Evolutionary conservation across 768 basidiomycete genomes (phyloP).

Genomic region (Macrolepiota albuminosa): DNA sequence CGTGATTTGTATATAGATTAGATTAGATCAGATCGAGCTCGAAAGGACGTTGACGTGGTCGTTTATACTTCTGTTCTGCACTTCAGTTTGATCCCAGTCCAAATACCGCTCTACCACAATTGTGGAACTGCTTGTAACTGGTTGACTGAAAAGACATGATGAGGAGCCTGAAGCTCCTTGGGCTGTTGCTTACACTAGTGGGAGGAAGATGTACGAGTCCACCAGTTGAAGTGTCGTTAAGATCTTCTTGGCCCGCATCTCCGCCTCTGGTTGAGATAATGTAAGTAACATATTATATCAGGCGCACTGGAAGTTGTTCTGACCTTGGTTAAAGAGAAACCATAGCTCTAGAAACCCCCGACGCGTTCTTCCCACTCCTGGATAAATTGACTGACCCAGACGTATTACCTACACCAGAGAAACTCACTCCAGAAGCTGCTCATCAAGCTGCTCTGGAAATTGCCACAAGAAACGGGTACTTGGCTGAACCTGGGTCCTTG

Average conservation of each 20-base stretch:
- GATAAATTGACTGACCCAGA: slow-evolving; percentile 56
- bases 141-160: slow-evolving; percentile 9
- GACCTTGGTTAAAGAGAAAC: slow-evolving; percentile 59
- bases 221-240: slow-evolving; percentile 54
- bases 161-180: slow-evolving; percentile 15
- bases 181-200: slow-evolving; percentile 9
- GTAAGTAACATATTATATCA: slow-evolving; percentile 33
- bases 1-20: slow-evolving; percentile 14
- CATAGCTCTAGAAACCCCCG: slow-evolving; percentile 64
- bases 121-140: background rate
- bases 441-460: slow-evolving; percentile 52
- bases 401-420: slow-evolving; percentile 26
- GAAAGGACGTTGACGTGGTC: slow-evolving; percentile 12
- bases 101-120: background rate
- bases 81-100: background rate
- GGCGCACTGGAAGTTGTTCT: background rate
- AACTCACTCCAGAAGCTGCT: slow-evolving; percentile 42
- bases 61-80: slow-evolving; percentile 4
- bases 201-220: slow-evolving; percentile 25
- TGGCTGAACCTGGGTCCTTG: slow-evolving; percentile 45
- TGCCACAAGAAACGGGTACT: slow-evolving; percentile 39
- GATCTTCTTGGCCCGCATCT: slow-evolving; percentile 64
- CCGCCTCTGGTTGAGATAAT: slow-evolving; percentile 60
- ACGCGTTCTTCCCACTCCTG: slow-evolving; percentile 74
- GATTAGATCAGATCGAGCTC: slow-evolving; percentile 5